Base-by-base conservation (phyloP, 345 rosid species). In the Microcos paniculata region DNA sequence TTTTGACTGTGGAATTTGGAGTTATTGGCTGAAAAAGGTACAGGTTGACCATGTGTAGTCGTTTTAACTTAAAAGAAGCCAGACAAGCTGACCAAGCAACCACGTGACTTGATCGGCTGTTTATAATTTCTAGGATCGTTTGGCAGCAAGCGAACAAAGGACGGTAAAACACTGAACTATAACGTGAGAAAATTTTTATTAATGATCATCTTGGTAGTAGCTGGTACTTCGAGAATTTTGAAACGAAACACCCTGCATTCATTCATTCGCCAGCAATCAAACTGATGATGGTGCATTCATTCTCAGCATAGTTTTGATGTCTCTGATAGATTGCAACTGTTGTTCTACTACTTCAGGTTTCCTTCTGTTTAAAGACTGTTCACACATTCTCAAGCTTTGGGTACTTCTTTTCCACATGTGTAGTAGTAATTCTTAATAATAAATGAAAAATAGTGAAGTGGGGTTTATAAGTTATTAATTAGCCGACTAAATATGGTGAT, bases 51-150 rank as follows among this genome's bases (percentile, higher is more conserved):
- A 6, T 9, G 16, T 2, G 16, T 2, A 8, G 40, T 24, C 24
- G 24, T 67, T 46, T n/a, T 46, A 26, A 24, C 31, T 15, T 6
- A 13, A 24, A 65, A 71, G 30, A 62, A 26, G 40, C 51, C 79
- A 66, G 78, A 74, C 75, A 71, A 8, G 70, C 76, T 70, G 81
- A 74, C 62, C 74, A 35, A 59, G 71, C 75, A 51, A 19, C 38
- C 86, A 80, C 79, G 82, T 80, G 86, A 70, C 48, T 28, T 6
- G 76, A 80, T 75, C 71, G 33, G 63, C 68, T 52, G 62, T 79
- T 76, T 15, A 74, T 66, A 71, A 75, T 75, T 71, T 78, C 77
- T 65, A 82, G 74, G 79, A 52, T 23, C 8, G 19, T 42, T 68
- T 26, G 71, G 56, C 56, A 46, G 40, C 56, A 46, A 46, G 14